phyloP scores from a whole-genome alignment of 768 basidiomycete genomes.

The Phanerodontia chrysosporium region DNA sequence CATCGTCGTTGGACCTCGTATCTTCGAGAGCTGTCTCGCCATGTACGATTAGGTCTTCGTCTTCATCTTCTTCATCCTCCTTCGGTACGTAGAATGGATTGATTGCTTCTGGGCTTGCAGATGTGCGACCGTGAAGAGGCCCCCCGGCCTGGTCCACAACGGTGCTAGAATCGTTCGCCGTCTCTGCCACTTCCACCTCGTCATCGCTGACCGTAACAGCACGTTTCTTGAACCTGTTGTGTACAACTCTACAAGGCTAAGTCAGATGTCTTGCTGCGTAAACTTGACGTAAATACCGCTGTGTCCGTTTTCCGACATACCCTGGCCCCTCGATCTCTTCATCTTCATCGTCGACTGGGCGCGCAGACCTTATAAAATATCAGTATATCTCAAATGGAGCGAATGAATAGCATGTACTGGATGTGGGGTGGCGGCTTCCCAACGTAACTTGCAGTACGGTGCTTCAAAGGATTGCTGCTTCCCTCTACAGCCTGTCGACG shows the following conservation, averaged over 20 bases:
- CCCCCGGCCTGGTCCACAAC: background rate
- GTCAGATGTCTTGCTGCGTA: background rate
- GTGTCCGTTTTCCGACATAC: background rate
- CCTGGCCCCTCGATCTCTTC: background rate
- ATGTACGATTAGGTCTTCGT: background rate
- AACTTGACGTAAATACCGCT: background rate
- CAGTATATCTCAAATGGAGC: too few relatives aligned
- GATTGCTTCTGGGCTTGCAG: background rate
- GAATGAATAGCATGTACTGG: too few relatives aligned
- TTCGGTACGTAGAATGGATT: background rate
- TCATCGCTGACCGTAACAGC: background rate
- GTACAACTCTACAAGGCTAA: background rate
- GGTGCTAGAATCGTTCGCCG: background rate
- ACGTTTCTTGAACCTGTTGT: background rate
- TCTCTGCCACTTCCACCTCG: background rate
- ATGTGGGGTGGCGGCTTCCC: too few relatives aligned
- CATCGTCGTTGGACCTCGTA: conserved; percentile 19
- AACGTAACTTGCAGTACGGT: too few relatives aligned
- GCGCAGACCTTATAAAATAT: too few relatives aligned
- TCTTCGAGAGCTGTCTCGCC: background rate
- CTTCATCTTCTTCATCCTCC: background rate
- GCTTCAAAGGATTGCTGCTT: too few relatives aligned
- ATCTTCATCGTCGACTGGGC: background rate
- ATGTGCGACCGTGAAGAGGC: background rate
- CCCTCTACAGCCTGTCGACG: too few relatives aligned